Evolutionary conservation across 805 yeast species (phyloP), one percentile per base, ranked within the genome.

Genomic region (Zygotorulaspora sp.): DNA sequence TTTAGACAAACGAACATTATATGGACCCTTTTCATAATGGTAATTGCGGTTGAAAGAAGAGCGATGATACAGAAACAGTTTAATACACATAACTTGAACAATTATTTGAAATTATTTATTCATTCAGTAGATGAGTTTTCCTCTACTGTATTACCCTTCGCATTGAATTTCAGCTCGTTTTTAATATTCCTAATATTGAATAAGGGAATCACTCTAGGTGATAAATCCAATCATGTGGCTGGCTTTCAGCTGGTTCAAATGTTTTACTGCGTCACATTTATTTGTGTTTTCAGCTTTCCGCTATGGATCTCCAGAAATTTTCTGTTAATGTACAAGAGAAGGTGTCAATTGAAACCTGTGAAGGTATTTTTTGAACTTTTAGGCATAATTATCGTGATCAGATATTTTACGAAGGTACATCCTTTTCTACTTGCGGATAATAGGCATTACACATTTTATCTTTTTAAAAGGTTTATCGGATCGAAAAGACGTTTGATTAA

Each of bases 381-480:
- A 3, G 45, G 57, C 1, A 72, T 83, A 16, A 63, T 64, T 45
- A 47, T 69, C 13, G 53, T 75, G 2, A 70, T 85, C 14, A 67
- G 77, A 24, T 68, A 68, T 41, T 81, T 72, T 58, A 84, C 96
- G 0, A 66, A 81, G 2, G 80, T 78, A 2, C 98, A 92, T 59
- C 97, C 97, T 6, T 92, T 90, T 59, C 61, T 92, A 26, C 68
- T 90, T 30, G 94, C 97, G 0, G 98, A 92, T 60, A 92, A 92
- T 64, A 75, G 98, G 51, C 98, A 92, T 61, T 87, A 79, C 58
- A 79, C 95, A 0, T 92, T 92, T 58, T 92, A 92, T 61, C 63
- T 92, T 24, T 85, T 84, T 75, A 75, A 78, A 40, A 74, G 73
- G 41, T 52, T 92, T 18, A 72, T 90, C 30, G 52, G 52, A 12